Evolutionary conservation across 2,329 filamentous ascomycete species (phyloP).

Genomic region (Hypoxylon rubiginosum): DNA sequence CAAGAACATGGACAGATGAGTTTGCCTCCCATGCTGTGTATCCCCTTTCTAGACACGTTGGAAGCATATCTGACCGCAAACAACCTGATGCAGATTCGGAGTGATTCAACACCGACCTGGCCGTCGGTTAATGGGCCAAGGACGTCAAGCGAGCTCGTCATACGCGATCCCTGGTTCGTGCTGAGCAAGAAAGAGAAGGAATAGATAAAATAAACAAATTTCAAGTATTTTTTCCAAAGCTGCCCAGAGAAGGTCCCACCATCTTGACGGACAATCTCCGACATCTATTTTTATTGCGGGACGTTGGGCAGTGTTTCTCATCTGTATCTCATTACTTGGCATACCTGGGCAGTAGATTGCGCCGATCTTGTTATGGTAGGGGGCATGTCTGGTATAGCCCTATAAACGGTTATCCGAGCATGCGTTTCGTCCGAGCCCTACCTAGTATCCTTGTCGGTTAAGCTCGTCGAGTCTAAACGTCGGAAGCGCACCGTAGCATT

Average conservation of each 20-base stretch:
- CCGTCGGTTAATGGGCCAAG: not conserved
- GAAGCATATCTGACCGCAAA: not conserved
- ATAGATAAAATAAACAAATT: not conserved
- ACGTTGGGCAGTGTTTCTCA: slow-evolving; percentile 34
- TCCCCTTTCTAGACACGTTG: not conserved
- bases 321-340: slow-evolving; percentile 31
- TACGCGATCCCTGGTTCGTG: not conserved
- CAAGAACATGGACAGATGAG: not conserved
- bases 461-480: slow-evolving; percentile 21
- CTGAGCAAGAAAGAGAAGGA: not conserved
- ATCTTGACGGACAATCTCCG: slow-evolving; percentile 20
- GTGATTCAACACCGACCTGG: not conserved
- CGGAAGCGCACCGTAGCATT: slow-evolving; percentile 15
- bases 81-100: not conserved
- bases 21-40: not conserved
- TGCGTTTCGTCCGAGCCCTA: slow-evolving; percentile 27
- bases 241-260: slow-evolving; percentile 13
- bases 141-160: not conserved
- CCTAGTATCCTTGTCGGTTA: slow-evolving; percentile 11
- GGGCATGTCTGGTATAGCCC: slow-evolving; percentile 22
- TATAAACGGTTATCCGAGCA: slow-evolving; percentile 26
- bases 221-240: not conserved
- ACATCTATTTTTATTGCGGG: slow-evolving; percentile 34
- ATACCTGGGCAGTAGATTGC: slow-evolving; percentile 18
- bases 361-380: slow-evolving; percentile 28